Evolutionary conservation across 139 green algal genomes (phyloP).

Genomic region (Picochlorum sp.): DNA sequence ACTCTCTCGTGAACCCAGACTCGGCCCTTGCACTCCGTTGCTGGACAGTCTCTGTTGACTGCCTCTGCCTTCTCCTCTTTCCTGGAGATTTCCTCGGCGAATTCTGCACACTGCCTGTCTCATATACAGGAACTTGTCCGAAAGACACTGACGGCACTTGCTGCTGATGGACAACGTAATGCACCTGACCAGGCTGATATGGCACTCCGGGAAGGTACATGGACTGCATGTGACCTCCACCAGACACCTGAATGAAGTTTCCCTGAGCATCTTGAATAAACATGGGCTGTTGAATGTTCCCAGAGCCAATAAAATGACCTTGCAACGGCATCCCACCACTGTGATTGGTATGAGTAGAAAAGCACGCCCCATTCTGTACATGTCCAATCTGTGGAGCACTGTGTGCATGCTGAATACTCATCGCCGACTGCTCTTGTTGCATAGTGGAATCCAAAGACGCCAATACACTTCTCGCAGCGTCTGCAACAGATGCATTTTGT

Average conservation of each 20-base stretch:
- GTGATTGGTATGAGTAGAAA: no score
- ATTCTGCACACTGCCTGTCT: not conserved
- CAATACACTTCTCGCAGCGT: constrained; percentile 11
- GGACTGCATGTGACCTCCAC: no score
- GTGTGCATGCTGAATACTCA: no score
- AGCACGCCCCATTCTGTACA: no score
- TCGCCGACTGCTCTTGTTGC: not conserved
- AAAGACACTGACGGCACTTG: not conserved
- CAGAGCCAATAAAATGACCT: no score
- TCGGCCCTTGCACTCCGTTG: constrained; percentile 10
- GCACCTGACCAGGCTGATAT: not conserved
- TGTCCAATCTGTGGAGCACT: no score
- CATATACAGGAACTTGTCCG: not conserved
- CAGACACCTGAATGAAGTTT: no score
- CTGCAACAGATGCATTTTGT: not conserved
- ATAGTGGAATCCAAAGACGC: not conserved
- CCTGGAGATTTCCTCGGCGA: not conserved
- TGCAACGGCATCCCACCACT: no score
- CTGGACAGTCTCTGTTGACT: constrained; percentile 2
- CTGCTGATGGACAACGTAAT: not conserved
- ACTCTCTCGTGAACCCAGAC: constrained; percentile 8
- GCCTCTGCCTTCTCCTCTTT: constrained; percentile 1
- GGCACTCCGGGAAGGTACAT: no score
- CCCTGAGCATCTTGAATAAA: no score
- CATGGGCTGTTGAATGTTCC: no score